Base-by-base conservation (phyloP, 2,329 filamentous ascomycete species). In the Paraconiothyrium brasiliense region DNA sequence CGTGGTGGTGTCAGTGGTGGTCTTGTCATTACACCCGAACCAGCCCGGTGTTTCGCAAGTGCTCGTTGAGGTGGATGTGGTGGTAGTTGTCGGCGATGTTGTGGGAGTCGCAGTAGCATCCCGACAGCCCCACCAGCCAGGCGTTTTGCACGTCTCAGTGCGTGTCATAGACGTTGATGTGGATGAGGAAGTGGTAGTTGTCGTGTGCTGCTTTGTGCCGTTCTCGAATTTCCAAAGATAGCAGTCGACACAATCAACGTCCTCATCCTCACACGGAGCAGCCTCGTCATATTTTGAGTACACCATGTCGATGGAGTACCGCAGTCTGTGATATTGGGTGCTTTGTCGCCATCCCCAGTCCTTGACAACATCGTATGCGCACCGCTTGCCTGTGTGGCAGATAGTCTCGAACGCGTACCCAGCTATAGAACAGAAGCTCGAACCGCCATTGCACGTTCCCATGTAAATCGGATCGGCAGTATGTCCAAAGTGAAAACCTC, bases 11-110 rank as follows among this genome's bases (percentile, higher is more conserved):
- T 59, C 57, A 22, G 67, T 66, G 0, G 69, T 73, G 1, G 70
- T 75, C 48, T 74, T 64, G 50, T 79, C 76, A 48, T 77, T 77
- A 56, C 76, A 78, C 2, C 76, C 76, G 51, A 77, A 78, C 76
- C 76, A 78, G 32, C 76, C 74, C 44, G 75, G 75, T 11, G 76
- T 77, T 24, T 77, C 67, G 56, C 76, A 78, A 34, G 68, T 76
- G 51, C 69, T 76, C 3, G 73, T 73, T 16, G 57, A 63, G 13
- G 54, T 47, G 10, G 64, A 63, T 4, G 65, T 70, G 4, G 69
- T 69, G n/a, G 55, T 69, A 0, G 69, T 68, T 20, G 64, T 69
- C 16, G 68, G 59, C 5, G 64, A 66, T 11, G 67, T 66, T 9
- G 71, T 76, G 16, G 71, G 67, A 55, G 73, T 72, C 11, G 71